Conservation (phyloP, 257 asterid species). For the Solanum pimpinellifolium region DNA sequence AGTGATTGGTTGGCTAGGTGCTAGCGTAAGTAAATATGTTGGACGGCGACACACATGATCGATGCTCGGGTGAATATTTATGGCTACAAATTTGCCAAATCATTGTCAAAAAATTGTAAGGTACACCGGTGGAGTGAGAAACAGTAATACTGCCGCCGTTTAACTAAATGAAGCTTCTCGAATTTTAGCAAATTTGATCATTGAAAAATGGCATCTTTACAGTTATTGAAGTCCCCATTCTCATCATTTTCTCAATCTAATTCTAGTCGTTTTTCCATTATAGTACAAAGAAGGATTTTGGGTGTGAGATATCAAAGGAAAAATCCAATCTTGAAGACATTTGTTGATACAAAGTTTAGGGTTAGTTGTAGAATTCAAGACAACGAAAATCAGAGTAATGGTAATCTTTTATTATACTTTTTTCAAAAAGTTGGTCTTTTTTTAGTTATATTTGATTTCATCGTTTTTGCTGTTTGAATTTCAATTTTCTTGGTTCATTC, state of each 20-base stretch:
- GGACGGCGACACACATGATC: not conserved
- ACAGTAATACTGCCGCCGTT: not conserved
- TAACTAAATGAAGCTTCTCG: not conserved
- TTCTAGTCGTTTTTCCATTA: not conserved
- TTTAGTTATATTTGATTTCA: not conserved
- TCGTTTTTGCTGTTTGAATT: not conserved
- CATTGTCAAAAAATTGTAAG: not conserved
- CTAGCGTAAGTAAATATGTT: not conserved
- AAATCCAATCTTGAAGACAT: conserved; percentile 14
- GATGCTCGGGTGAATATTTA: not conserved
- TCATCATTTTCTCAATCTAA: conserved; percentile 20
- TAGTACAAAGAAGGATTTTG: not conserved
- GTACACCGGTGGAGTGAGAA: not conserved
- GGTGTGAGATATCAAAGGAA: conserved; percentile 15
- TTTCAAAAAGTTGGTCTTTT: not conserved
- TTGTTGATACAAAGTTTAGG: conserved; percentile 21
- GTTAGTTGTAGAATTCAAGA: conserved; percentile 43
- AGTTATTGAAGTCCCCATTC: conserved; percentile 35
- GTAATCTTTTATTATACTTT: conserved; percentile 8
- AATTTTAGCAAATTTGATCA: not conserved
- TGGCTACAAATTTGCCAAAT: not conserved
- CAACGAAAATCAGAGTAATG: conserved; percentile 38
- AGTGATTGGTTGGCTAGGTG: not conserved
- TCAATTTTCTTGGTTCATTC: not conserved
- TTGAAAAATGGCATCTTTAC: conserved; percentile 44